Conservation (phyloP, 805 yeast genomes). For the Metschnikowia anglica region DNA sequence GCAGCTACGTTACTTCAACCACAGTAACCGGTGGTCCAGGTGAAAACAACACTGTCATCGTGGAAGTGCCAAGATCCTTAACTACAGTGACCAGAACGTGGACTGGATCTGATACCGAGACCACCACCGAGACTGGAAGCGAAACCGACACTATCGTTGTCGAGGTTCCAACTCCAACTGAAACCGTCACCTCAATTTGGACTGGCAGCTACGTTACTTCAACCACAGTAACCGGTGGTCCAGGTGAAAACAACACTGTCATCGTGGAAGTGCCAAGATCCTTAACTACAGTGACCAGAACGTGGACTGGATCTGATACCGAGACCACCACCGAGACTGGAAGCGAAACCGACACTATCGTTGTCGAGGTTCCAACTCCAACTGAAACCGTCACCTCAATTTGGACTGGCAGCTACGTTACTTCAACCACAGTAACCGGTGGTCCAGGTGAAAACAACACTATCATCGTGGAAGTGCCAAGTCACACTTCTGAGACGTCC, state of each 20-base stretch:
- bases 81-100: slow-evolving; percentile 11
- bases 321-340: slow-evolving; percentile 4
- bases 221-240: slow-evolving; percentile 4
- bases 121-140: slow-evolving; percentile 2
- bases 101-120: slow-evolving; percentile 9
- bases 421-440: neutral
- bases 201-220: slow-evolving; percentile 3
- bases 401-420: slow-evolving; percentile 3
- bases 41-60: slow-evolving; percentile 12
- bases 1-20: neutral
- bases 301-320: slow-evolving; percentile 5
- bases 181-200: slow-evolving; percentile 10
- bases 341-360: slow-evolving; percentile 3
- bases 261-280: slow-evolving; percentile 13
- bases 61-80: slow-evolving; percentile 12
- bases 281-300: slow-evolving; percentile 12
- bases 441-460: slow-evolving; percentile 10
- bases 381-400: neutral
- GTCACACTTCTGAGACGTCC: too few species aligned
- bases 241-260: slow-evolving; percentile 12
- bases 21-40: slow-evolving; percentile 7
- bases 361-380: slow-evolving; percentile 14
- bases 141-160: slow-evolving; percentile 7
- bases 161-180: slow-evolving; percentile 15
- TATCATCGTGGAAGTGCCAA: slow-evolving; percentile 16